phyloP scores from a whole-genome alignment of 768 basidiomycete species.

The Amanita rubescens region DNA sequence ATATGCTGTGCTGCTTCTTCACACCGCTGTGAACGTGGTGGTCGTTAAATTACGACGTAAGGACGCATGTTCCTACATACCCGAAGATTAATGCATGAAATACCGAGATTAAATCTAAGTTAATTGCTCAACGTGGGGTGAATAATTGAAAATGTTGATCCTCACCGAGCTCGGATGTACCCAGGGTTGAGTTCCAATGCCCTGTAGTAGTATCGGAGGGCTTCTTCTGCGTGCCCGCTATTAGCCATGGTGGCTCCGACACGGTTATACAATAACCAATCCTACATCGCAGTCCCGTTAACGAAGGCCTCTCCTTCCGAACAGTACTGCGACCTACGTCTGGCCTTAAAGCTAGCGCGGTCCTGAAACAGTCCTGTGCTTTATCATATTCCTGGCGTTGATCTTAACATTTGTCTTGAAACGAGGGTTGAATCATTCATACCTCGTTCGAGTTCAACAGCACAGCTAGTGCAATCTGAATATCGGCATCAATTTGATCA shows the following conservation, averaged over 20 bases:
- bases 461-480: conserved; percentile 91
- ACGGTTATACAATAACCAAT: conserved; percentile 89
- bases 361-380: conserved; percentile 89
- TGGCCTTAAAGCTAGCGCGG: conserved; percentile 82
- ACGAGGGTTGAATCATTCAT: conserved; percentile 11
- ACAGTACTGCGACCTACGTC: conserved; percentile 45
- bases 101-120: conserved; percentile 86
- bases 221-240: conserved; percentile 69
- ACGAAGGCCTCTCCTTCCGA: neutral
- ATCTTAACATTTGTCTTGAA: neutral
- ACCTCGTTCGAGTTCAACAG: conserved; percentile 91
- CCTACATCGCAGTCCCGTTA: conserved; percentile 35
- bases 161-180: conserved; percentile 83
- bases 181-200: conserved; percentile 84
- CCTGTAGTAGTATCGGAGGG: conserved; percentile 79
- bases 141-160: conserved; percentile 2
- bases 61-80: conserved; percentile 34
- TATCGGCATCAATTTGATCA: conserved; percentile 79
- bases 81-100: conserved; percentile 82
- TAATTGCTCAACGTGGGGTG: conserved; percentile 4
- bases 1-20: conserved; percentile 84
- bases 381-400: conserved; percentile 72
- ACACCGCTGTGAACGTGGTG: conserved; percentile 48
- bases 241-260: conserved; percentile 95
- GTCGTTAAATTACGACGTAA: conserved; percentile 6